These are phyloP conservation scores for Conticribra guillardii DNA, from an alignment of 108 stramenopile genomes.

Conservation along the genomic window DNA sequence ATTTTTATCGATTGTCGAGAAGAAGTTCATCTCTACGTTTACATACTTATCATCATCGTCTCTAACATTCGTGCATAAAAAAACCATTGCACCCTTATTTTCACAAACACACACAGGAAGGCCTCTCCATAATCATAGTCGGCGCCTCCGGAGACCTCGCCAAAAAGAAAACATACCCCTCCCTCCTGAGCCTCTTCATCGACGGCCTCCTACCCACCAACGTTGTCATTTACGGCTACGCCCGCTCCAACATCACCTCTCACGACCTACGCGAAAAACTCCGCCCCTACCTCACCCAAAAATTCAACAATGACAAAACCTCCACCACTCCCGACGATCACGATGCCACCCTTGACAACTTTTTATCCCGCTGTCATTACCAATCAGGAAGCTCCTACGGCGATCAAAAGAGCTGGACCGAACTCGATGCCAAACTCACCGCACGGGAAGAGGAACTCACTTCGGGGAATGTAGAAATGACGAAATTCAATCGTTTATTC, in stretches of 20 bases:
- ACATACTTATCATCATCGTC: neutral
- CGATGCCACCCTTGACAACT: constrained; percentile 62
- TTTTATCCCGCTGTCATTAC: constrained; percentile 80
- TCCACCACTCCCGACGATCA: constrained; percentile 40
- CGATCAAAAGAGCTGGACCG: constrained; percentile 72
- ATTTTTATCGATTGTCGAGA: no score
- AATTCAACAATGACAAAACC: no score
- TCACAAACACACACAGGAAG: constrained; percentile 9
- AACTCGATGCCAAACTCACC: constrained; percentile 53
- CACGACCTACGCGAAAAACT: constrained; percentile 85
- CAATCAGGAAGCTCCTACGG: constrained; percentile 82
- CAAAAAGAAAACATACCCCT: constrained; percentile 97
- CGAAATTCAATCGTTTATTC: constrained; percentile 77
- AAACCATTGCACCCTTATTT: neutral
- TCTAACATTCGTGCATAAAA: neutral
- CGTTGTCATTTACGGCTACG: constrained; percentile 89
- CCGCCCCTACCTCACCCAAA: constrained; percentile 71
- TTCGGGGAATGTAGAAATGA: constrained; percentile 14
- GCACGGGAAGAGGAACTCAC: constrained; percentile 20
- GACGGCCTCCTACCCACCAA: constrained; percentile 77
- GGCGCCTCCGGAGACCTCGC: constrained; percentile 96
- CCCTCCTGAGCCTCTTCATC: constrained; percentile 84
- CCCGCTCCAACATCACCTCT: constrained; percentile 81
- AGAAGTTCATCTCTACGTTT: neutral
- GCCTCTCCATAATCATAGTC: constrained; percentile 75